Conservation (phyloP, 768 basidiomycete species). For the Lepiota venenata region DNA sequence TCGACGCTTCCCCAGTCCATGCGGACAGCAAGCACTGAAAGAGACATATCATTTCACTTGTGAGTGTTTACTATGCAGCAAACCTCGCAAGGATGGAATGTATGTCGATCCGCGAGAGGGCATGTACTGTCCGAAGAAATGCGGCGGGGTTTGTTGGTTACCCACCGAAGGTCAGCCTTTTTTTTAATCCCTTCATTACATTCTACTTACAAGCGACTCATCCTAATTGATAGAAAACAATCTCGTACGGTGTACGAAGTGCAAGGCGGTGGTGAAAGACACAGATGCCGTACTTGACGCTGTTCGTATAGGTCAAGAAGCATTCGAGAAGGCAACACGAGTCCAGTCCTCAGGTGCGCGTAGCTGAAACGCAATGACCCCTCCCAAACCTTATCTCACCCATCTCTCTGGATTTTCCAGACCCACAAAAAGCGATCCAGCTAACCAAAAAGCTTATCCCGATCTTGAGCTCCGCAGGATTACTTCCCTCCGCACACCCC, state of each 20-base stretch:
- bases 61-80: slow-evolving; percentile 55
- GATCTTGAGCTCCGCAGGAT: slow-evolving; percentile 52
- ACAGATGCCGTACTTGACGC: slow-evolving; percentile 60
- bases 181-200: not conserved
- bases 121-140: slow-evolving; percentile 65
- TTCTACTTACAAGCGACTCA: not conserved
- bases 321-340: slow-evolving; percentile 63
- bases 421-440: slow-evolving; percentile 51
- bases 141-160: slow-evolving; percentile 59
- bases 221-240: slow-evolving; percentile 38
- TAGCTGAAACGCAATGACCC: not conserved
- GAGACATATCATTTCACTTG: slow-evolving; percentile 84
- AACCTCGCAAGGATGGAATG: not conserved
- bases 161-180: slow-evolving; percentile 53
- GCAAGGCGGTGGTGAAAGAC: slow-evolving; percentile 44
- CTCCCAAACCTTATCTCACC: not conserved
- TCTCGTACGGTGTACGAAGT: slow-evolving; percentile 50
- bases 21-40: slow-evolving; percentile 53
- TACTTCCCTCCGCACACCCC: slow-evolving; percentile 72
- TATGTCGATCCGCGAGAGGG: slow-evolving; percentile 63
- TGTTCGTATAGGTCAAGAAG: slow-evolving; percentile 68
- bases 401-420: slow-evolving; percentile 29
- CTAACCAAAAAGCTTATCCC: slow-evolving; percentile 65
- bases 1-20: slow-evolving; percentile 60
- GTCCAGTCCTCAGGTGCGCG: slow-evolving; percentile 57